These are phyloP conservation scores for Ascochyta koolunga DNA, from an alignment of 2,329 filamentous ascomycete genomes.

Conservation along the genomic window DNA sequence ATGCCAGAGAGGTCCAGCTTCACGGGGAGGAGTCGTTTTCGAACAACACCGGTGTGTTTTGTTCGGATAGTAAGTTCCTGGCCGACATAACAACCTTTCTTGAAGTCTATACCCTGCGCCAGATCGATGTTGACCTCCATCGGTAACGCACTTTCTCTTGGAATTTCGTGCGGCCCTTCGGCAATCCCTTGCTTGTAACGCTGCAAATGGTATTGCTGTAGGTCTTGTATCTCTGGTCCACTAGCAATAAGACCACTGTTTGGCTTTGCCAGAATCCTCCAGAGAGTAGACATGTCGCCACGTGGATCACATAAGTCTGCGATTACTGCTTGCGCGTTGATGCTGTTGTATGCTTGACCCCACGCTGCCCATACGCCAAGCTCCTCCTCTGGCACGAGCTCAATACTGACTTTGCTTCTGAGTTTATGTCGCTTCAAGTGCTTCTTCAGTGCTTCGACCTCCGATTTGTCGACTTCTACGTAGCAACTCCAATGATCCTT, in stretches of 20 bases:
- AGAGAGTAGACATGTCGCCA: constrained; percentile 16
- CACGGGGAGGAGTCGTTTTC: constrained; percentile 86
- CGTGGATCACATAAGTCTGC: constrained; percentile 32
- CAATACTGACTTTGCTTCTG: constrained; percentile 74
- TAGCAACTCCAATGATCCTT: constrained; percentile 64
- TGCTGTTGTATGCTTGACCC: constrained; percentile 50
- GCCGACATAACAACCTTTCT: constrained; percentile 95
- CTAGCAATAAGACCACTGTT: constrained; percentile 8
- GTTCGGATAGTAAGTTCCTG: constrained; percentile 97
- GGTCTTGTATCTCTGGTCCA: constrained; percentile 29
- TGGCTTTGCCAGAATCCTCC: constrained; percentile 9
- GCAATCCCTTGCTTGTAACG: constrained; percentile 81
- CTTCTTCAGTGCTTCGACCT: constrained; percentile 66
- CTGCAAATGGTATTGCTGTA: constrained; percentile 70
- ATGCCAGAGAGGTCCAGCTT: constrained; percentile 63
- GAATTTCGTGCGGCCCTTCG: constrained; percentile 83
- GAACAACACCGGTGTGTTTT: constrained; percentile 89
- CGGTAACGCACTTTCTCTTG: constrained; percentile 73
- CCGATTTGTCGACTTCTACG: constrained; percentile 78
- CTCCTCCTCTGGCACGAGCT: constrained; percentile 65
- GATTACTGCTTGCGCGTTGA: constrained; percentile 14
- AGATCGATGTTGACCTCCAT: constrained; percentile 90
- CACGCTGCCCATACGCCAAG: constrained; percentile 75
- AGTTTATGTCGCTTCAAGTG: constrained; percentile 88
- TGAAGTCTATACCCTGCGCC: constrained; percentile 85